These are phyloP conservation scores for Coemansia sp. DNA, from an alignment of 192 early-diverging fungal genomes.

Conservation along the genomic window DNA sequence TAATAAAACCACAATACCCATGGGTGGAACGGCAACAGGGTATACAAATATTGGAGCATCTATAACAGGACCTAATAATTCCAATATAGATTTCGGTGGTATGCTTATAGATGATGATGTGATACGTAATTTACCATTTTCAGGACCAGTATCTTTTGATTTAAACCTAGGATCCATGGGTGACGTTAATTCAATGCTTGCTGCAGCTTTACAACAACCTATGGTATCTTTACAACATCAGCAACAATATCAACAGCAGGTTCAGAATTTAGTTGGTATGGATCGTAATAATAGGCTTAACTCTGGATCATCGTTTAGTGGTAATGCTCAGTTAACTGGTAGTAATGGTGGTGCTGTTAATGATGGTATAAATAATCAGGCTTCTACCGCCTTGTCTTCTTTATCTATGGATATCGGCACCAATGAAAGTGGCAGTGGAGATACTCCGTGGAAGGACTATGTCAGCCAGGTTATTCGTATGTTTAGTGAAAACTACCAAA, in stretches of 20 bases:
- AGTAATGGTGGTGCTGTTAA: no score
- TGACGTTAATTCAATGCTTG: background rate
- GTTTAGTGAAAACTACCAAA: slow-evolving; percentile 16
- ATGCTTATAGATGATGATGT: slow-evolving; percentile 34
- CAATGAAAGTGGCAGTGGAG: background rate
- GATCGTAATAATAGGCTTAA: background rate
- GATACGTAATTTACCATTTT: slow-evolving; percentile 22
- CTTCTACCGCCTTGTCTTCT: no score
- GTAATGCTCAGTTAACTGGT: no score
- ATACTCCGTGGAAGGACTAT: slow-evolving; percentile 34
- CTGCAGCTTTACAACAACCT: background rate
- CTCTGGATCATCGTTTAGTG: no score
- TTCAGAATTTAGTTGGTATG: background rate
- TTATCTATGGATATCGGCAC: background rate
- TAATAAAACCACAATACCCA: background rate
- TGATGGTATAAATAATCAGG: no score
- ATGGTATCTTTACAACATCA: no score
- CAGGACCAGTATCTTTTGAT: slow-evolving; percentile 28
- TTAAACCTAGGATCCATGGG: slow-evolving; percentile 9
- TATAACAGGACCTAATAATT: no score
- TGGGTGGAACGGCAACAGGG: slow-evolving; percentile 2
- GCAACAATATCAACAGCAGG: background rate
- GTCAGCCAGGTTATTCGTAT: slow-evolving; percentile 42
- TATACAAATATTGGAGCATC: no score
- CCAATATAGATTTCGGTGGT: slow-evolving; percentile 17